Percentiles rank a stretch among this genome's conserved stretches.
Evolutionary conservation across 2,329 filamentous ascomycete species (phyloP).

Genomic region (Talaromyces islandicus): DNA sequence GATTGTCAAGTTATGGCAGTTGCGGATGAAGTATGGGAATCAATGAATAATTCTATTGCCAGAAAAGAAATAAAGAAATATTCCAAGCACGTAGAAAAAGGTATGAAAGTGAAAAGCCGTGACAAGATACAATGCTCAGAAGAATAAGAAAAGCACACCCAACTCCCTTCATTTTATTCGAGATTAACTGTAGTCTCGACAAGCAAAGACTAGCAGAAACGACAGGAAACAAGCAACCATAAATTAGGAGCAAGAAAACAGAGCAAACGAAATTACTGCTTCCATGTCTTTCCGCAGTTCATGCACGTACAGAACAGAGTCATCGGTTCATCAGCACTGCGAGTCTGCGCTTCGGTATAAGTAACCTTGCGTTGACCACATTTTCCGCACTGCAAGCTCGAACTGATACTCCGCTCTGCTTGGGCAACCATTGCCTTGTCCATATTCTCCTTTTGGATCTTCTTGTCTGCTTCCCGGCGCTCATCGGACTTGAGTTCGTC

Average conservation of each 20-base stretch:
- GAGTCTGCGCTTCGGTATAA: conserved; percentile 93
- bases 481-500: conserved; percentile 88
- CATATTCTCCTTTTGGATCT: conserved; percentile 87
- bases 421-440: conserved; percentile 92
- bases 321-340: conserved; percentile 85
- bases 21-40: conserved; percentile 7
- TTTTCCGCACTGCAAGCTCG: conserved; percentile 80
- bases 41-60: background rate
- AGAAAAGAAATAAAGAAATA: background rate
- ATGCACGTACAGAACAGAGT: conserved; percentile 44
- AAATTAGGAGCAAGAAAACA: background rate
- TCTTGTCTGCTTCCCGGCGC: conserved; percentile 67
- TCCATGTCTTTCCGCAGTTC: conserved; percentile 45
- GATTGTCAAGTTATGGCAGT: conserved; percentile 17
- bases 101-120: background rate
- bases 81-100: background rate
- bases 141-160: background rate
- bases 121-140: background rate
- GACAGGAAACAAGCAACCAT: background rate
- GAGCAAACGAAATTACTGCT: conserved; percentile 23
- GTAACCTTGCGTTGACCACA: conserved; percentile 92
- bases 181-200: conserved; percentile 12
- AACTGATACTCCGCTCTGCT: conserved; percentile 83
- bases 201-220: background rate
- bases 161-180: conserved; percentile 4